These are phyloP conservation scores for Colletotrichum sansevieriae DNA, from an alignment of 2,329 filamentous ascomycete species.

Conservation along the genomic window DNA sequence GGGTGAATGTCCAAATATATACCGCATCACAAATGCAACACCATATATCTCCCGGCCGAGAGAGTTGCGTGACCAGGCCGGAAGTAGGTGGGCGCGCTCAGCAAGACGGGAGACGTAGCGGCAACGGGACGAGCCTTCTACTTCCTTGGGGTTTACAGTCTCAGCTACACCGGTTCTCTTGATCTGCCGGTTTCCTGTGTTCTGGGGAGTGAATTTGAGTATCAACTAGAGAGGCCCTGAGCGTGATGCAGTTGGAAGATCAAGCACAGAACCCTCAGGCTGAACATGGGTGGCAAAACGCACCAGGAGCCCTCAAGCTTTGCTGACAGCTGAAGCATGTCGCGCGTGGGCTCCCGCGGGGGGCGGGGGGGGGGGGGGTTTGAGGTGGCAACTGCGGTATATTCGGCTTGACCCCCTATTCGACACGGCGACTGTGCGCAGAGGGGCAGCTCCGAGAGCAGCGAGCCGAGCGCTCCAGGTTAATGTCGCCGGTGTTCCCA, in stretches of 20 bases:
- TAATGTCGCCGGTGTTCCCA: constrained; percentile 19
- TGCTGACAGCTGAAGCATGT: not conserved
- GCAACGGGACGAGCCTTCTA: too few relatives aligned
- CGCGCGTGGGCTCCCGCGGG: not conserved
- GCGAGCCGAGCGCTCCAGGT: constrained; percentile 29
- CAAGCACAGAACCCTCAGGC: not conserved
- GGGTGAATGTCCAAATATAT: constrained; percentile 28
- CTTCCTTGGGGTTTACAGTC: too few relatives aligned
- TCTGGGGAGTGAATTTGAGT: too few relatives aligned
- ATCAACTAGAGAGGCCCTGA: too few relatives aligned
- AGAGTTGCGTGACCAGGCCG: constrained; percentile 11
- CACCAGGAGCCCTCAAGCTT: not conserved
- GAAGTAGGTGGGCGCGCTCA: not conserved
- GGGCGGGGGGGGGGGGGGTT: not conserved
- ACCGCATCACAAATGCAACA: constrained; percentile 24
- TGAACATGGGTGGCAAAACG: too few relatives aligned
- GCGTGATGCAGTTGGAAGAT: too few relatives aligned
- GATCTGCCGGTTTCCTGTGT: too few relatives aligned
- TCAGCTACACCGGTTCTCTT: too few relatives aligned
- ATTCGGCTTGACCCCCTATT: constrained; percentile 27
- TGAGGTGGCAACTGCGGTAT: constrained; percentile 11
- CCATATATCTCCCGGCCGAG: constrained; percentile 17
- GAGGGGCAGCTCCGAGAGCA: constrained; percentile 26
- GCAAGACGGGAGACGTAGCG: too few relatives aligned
- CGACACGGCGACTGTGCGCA: constrained; percentile 27